Base-by-base conservation (phyloP, 768 basidiomycete species). In the Rhizopogon rudus region DNA sequence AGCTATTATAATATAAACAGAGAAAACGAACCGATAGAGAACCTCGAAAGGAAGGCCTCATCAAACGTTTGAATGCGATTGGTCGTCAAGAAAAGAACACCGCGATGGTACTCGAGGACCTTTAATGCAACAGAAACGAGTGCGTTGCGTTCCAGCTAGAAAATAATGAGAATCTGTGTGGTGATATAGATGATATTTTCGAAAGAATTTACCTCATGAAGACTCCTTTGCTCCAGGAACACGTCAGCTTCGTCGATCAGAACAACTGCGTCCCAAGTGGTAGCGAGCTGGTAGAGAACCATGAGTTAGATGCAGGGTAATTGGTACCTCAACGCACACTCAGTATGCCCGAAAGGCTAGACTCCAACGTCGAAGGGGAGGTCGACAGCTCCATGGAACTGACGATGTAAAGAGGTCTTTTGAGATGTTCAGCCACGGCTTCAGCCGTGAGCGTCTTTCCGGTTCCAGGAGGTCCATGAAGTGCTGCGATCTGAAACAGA, bases 81-180 rank as follows among this genome's bases (percentile, higher is more conserved):
- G 17, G 80, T 81, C 37, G 81, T 82, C 35, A 83, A 70, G 73
- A 83, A 83, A 44, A 83, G 73, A 61, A 83, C 81, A 5, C 81
- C 81, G 37, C 79, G 76, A 66, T 82, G 81, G 65, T 81, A 83
- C 59, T 83, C 81, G 49, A 83, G 74, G 63, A 81, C 80, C 20
- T 80, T 77, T 31, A 82, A 79, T 8, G 83, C 87, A 16, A 86
- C 84, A 2, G 84, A 84, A 4, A 88, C 84, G 78, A 87, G 84
- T 1, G 85, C 85, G 60, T 87, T 88, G 16, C 85, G 76, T 61
- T 82, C 75, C 7, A 87, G 63, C 61, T 55, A 25, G 16, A n/a
- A 13, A 10, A 17, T 16, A 20, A 40, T 54, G 31, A 31, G 45
- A 25, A 16, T 7, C 28, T 5, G 17, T 6, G 6, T 25, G 6